Conservation (phyloP, 306 rosid species). For the Begonia loranthoides region DNA sequence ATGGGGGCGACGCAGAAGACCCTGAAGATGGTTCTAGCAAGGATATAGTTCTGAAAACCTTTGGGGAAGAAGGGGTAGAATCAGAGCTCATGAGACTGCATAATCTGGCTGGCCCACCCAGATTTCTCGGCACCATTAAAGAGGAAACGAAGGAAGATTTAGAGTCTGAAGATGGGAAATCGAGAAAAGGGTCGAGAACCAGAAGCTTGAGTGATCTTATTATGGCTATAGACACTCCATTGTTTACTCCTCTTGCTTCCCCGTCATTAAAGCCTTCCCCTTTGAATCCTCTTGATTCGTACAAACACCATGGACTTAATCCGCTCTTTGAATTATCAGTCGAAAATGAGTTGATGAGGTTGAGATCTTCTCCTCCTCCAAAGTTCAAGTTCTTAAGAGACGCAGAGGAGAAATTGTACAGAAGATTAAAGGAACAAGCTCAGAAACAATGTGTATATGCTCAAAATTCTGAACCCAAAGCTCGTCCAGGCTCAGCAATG, state of each 20-base stretch:
- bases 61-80: conserved; percentile 20
- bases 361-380: conserved; percentile 74
- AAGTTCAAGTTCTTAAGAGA: conserved; percentile 67
- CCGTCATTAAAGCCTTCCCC: conserved; percentile 35
- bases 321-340: conserved; percentile 47
- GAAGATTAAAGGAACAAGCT: conserved; percentile 48
- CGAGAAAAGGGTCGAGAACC: conserved; percentile 45
- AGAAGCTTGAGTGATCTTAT: conserved; percentile 50
- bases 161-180: conserved; percentile 64
- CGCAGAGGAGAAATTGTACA: conserved; percentile 63
- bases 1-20: neutral
- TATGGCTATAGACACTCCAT: conserved; percentile 29
- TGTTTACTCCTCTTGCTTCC: conserved; percentile 37
- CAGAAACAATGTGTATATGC: conserved; percentile 20
- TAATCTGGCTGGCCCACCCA: conserved; percentile 64
- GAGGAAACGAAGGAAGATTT: conserved; percentile 74
- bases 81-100: conserved; percentile 72
- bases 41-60: conserved; percentile 9
- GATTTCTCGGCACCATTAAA: conserved; percentile 68
- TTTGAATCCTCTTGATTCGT: conserved; percentile 42
- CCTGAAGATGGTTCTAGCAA: conserved; percentile 29
- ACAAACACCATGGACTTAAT: conserved; percentile 53
- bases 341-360: conserved; percentile 39
- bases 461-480: conserved; percentile 14
- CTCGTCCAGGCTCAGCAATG: neutral